Evolutionary conservation across 2,329 filamentous ascomycete species (phyloP).

Genomic region (Bipolaris victoriae): DNA sequence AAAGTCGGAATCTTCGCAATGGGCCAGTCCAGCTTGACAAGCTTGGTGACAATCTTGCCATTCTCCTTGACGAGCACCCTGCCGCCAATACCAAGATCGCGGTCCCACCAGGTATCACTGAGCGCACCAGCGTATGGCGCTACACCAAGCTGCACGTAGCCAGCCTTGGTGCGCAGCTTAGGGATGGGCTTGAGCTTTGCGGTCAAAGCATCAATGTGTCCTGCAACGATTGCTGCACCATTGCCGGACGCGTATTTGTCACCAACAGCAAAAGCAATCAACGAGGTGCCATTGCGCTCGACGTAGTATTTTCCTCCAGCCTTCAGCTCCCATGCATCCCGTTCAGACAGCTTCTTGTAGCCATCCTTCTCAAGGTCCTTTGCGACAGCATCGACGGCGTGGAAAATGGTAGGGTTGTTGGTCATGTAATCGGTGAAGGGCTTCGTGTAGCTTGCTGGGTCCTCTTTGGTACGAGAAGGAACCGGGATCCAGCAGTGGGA

Average conservation of each 20-base stretch:
- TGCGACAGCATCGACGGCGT: slow-evolving; percentile 81
- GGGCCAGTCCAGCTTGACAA: slow-evolving; percentile 93
- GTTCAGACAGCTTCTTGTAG: slow-evolving; percentile 79
- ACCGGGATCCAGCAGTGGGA: slow-evolving; percentile 29
- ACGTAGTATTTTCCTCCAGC: slow-evolving; percentile 88
- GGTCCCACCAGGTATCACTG: slow-evolving; percentile 95
- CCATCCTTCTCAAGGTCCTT: slow-evolving; percentile 73
- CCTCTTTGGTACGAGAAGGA: slow-evolving; percentile 30
- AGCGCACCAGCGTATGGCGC: slow-evolving; percentile 90
- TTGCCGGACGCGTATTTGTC: slow-evolving; percentile 81
- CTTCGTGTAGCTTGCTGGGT: slow-evolving; percentile 66
- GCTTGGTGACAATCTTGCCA: slow-evolving; percentile 77
- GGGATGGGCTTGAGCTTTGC: slow-evolving; percentile 90
- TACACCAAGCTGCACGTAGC: slow-evolving; percentile 87
- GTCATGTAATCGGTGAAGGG: slow-evolving; percentile 88
- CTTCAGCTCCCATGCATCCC: slow-evolving; percentile 81
- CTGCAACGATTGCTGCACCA: slow-evolving; percentile 85
- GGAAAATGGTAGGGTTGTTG: slow-evolving; percentile 91
- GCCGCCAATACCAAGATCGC: slow-evolving; percentile 89
- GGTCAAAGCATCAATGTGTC: slow-evolving; percentile 91
- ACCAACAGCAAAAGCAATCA: slow-evolving; percentile 86
- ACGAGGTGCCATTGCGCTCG: slow-evolving; percentile 81
- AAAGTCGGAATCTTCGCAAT: slow-evolving; percentile 89
- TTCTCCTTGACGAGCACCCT: slow-evolving; percentile 81
- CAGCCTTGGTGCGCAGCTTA: slow-evolving; percentile 80